A percentile compares a stretch with the other conserved stretches of the same genome.
Evolutionary conservation across 768 basidiomycete species (phyloP).

Genomic region (Kwoniella dejecticola): DNA sequence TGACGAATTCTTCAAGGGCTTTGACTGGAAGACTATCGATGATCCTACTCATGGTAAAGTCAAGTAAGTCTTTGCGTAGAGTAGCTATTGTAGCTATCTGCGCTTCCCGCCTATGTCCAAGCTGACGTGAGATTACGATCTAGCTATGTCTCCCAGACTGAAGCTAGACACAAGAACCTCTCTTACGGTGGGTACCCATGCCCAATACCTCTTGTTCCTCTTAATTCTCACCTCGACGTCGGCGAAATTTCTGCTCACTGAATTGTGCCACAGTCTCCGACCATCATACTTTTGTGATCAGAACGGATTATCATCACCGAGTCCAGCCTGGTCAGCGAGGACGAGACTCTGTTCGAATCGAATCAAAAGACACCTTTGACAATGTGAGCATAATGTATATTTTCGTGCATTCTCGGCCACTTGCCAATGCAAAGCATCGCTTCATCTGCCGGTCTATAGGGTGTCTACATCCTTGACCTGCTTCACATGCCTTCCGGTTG

Average conservation of each 20-base stretch:
- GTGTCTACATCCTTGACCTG: slow-evolving; percentile 19
- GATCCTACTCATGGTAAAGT: slow-evolving; percentile 25
- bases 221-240: neutral
- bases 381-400: slow-evolving; percentile 2
- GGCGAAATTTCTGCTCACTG: neutral
- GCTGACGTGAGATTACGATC: neutral
- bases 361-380: slow-evolving; percentile 15
- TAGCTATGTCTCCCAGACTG: slow-evolving; percentile 10
- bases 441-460: slow-evolving; percentile 2
- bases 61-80: slow-evolving; percentile 27
- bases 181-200: slow-evolving; percentile 6
- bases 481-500: slow-evolving; percentile 20
- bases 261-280: neutral
- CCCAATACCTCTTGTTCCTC: neutral
- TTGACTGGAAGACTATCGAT: slow-evolving; percentile 23
- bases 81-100: neutral
- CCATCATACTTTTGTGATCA: slow-evolving; percentile 18
- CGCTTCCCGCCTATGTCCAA: neutral
- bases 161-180: slow-evolving; percentile 10
- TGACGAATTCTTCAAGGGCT: slow-evolving; percentile 19
- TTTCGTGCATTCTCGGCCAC: too few species aligned
- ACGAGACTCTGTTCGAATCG: slow-evolving; percentile 23
- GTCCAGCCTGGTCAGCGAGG: slow-evolving; percentile 7
- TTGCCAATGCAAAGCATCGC: too few species aligned
- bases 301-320: slow-evolving; percentile 3